phyloP scores from a whole-genome alignment of 169 alveolate genomes.

The Amoebophrya sp. region DNA sequence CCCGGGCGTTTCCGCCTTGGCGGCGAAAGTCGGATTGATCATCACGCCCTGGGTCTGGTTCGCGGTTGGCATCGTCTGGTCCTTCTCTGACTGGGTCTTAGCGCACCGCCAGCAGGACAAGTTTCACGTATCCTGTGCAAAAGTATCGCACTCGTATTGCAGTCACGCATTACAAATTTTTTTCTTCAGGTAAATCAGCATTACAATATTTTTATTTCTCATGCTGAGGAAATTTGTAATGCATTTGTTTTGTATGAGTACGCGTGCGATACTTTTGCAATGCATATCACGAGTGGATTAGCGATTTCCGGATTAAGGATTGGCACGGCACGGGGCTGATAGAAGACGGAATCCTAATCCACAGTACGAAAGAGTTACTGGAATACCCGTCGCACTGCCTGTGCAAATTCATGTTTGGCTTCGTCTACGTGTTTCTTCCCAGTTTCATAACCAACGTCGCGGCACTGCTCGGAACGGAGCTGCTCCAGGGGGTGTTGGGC shows the following conservation, averaged over 20 bases:
- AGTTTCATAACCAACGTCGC: neutral
- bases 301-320: neutral
- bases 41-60: slow-evolving; percentile 9
- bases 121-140: no score
- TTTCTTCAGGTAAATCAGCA: no score
- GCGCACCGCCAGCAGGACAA: neutral
- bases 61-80: neutral
- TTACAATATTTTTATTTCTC: no score
- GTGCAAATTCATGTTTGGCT: neutral
- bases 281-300: neutral
- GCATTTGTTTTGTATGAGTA: no score
- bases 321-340: neutral
- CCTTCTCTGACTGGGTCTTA: neutral
- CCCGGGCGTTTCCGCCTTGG: neutral
- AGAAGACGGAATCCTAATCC: neutral
- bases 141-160: no score
- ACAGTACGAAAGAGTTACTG: neutral
- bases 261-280: no score
- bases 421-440: neutral
- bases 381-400: neutral
- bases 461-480: neutral
- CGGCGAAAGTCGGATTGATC: neutral
- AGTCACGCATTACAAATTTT: no score
- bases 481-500: neutral
- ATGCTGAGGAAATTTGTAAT: no score